A percentile compares a stretch with the other conserved stretches of the same genome.
These are phyloP conservation scores for Starmerella lactis-condensi DNA, from an alignment of 805 yeast genomes.

Conservation along the genomic window DNA sequence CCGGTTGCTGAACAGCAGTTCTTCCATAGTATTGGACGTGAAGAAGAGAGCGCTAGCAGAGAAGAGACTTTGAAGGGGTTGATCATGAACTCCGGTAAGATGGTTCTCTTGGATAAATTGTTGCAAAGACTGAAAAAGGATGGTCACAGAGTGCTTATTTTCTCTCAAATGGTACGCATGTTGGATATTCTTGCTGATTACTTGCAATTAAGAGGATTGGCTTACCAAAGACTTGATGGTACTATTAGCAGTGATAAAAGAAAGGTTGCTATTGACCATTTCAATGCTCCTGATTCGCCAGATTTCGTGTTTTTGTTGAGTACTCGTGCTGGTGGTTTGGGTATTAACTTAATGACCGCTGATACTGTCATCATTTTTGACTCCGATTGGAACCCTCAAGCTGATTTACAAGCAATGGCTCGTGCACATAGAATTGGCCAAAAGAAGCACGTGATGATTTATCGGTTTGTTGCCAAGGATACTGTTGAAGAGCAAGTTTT, in stretches of 20 bases:
- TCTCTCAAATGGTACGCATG: slow-evolving; percentile 94
- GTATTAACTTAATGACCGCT: slow-evolving; percentile 96
- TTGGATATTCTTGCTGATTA: slow-evolving; percentile 90
- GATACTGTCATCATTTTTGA: slow-evolving; percentile 96
- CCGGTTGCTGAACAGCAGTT: slow-evolving; percentile 77
- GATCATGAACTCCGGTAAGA: slow-evolving; percentile 95
- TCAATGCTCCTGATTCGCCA: slow-evolving; percentile 78
- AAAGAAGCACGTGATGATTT: slow-evolving; percentile 92
- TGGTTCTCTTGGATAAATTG: slow-evolving; percentile 86
- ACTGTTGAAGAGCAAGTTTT: slow-evolving; percentile 95
- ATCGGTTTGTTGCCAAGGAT: slow-evolving; percentile 92
- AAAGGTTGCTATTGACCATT: slow-evolving; percentile 87
- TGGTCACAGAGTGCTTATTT: slow-evolving; percentile 89
- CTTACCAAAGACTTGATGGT: slow-evolving; percentile 89
- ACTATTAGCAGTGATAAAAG: slow-evolving; percentile 88
- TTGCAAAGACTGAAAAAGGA: slow-evolving; percentile 70
- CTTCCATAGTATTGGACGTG: slow-evolving; percentile 35
- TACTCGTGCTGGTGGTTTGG: slow-evolving; percentile 97
- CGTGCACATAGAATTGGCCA: slow-evolving; percentile 99
- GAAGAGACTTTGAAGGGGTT: slow-evolving; percentile 74
- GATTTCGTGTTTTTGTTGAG: slow-evolving; percentile 81
- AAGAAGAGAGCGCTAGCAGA: slow-evolving; percentile 38
- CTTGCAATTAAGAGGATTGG: slow-evolving; percentile 64
- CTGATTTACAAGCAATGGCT: slow-evolving; percentile 98
- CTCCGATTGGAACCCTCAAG: slow-evolving; percentile 99